phyloP scores from a whole-genome alignment of 2,329 filamentous ascomycete genomes.

The Catunica adiposa region DNA sequence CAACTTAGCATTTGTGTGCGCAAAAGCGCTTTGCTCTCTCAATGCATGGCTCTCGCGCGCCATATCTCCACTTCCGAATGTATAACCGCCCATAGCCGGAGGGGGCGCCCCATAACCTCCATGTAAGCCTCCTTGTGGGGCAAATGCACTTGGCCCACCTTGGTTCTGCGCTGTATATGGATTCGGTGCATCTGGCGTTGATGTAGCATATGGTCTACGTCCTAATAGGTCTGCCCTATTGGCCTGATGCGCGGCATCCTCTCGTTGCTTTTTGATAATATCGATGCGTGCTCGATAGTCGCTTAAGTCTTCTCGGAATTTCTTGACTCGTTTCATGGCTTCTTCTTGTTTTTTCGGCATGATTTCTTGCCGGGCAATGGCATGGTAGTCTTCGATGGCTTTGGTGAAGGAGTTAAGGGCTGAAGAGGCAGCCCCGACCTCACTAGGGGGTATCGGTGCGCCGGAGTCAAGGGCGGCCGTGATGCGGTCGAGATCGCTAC shows the following conservation, averaged over 20 bases:
- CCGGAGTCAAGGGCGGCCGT: conserved; percentile 41
- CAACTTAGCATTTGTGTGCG: conserved; percentile 63
- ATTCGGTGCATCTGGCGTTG: conserved; percentile 51
- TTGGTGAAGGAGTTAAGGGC: conserved; percentile 68
- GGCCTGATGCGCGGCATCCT: conserved; percentile 49
- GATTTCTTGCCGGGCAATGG: conserved; percentile 71
- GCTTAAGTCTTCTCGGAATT: conserved; percentile 65
- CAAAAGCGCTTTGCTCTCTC: conserved; percentile 77
- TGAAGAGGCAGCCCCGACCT: conserved; percentile 55
- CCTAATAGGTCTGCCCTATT: conserved; percentile 74
- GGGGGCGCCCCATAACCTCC: conserved; percentile 5
- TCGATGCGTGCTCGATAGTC: conserved; percentile 69
- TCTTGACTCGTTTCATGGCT: conserved; percentile 67
- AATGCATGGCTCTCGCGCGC: conserved; percentile 67
- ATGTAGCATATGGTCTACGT: conserved; percentile 60
- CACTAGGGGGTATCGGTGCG: conserved; percentile 39
- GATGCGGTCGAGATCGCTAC: conserved; percentile 57
- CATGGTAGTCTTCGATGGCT: conserved; percentile 82
- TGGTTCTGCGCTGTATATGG: conserved; percentile 52
- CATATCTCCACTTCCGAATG: conserved; percentile 42
- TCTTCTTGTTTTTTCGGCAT: conserved; percentile 86
- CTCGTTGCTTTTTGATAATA: conserved; percentile 56
- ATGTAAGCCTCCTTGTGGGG: not conserved
- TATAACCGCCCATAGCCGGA: conserved; percentile 15
- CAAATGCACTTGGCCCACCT: conserved; percentile 15